Base-by-base conservation (phyloP, 176 grass and related monocot species). In the Oryza brachyantha region DNA sequence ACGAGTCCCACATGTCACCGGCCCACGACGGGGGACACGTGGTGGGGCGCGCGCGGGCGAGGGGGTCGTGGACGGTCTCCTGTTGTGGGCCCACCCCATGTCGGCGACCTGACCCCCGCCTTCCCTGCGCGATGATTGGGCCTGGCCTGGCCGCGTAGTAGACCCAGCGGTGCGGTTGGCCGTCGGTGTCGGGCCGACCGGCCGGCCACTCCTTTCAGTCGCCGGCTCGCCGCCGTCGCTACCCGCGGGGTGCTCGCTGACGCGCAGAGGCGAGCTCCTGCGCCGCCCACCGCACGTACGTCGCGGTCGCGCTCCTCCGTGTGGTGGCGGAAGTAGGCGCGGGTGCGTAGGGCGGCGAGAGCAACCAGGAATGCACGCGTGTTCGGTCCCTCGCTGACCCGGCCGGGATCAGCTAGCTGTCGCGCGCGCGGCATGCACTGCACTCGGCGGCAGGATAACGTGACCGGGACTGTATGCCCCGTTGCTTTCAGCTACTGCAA, bases 21-120 rank as follows among this genome's bases (percentile, higher is more conserved):
- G 19, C 22, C 29, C 76, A 79, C 31, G 64, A 17, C 39, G 7
- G 21, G 21, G 69, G 60, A 55, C 80, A 74, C 80, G 80, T 75
- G 80, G 70, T 66, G 70, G 70, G 60, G 79, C 31, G 26, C 19
- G 19, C 48, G 57, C 7, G 76, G 6, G 6, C 3, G 67, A 34
- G 3, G 67, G 64, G 3, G 67, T 19, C n/a, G n/a, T n/a, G n/a
- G n/a, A n/a, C n/a, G 66, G 50, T n/a, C 50, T 54, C 50, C n/a
- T 0, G 19, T 0, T 0, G 50, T 22, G 50, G 50, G 50, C 21
- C 50, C 50, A 55, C 8, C 8, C 52, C 21, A 3, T 57, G 52
- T 57, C 52, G 52, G 52, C 21, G 17, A 52, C 17, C n/a, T n/a
- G n/a, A n/a, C n/a, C n/a, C n/a, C n/a, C n/a, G n/a, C n/a, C n/a